Conservation (phyloP, 1,139 yeast genomes). For the Saccharomyces uvarum region DNA sequence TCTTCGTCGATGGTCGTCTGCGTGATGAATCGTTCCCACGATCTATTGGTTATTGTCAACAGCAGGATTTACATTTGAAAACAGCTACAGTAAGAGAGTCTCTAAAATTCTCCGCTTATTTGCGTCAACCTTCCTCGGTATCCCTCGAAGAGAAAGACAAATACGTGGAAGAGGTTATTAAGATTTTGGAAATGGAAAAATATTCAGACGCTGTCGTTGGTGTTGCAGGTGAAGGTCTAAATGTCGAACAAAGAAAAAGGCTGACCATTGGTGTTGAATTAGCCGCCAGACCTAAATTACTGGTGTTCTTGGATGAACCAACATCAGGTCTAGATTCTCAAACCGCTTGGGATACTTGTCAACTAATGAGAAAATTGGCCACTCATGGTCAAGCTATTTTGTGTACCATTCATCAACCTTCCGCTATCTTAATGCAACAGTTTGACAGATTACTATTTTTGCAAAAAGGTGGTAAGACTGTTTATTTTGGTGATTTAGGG, state of each 20-base stretch:
- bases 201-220: slow-evolving; percentile 82
- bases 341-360: slow-evolving; percentile 82
- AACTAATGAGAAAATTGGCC: slow-evolving; percentile 66
- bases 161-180: slow-evolving; percentile 66
- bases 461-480: slow-evolving; percentile 70
- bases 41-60: slow-evolving; percentile 78
- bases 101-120: slow-evolving; percentile 58
- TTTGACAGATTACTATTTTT: slow-evolving; percentile 69
- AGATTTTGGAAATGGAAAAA: slow-evolving; percentile 59
- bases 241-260: slow-evolving; percentile 82
- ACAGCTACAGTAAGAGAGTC: slow-evolving; percentile 81
- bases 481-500: slow-evolving; percentile 76
- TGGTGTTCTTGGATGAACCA: slow-evolving; percentile 83
- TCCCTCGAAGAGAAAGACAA: slow-evolving; percentile 53
- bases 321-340: slow-evolving; percentile 91
- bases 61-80: slow-evolving; percentile 67
- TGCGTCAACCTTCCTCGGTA: slow-evolving; percentile 58
- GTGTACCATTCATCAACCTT: slow-evolving; percentile 81
- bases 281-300: slow-evolving; percentile 77
- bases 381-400: slow-evolving; percentile 75
- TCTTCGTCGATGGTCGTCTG: slow-evolving; percentile 64
- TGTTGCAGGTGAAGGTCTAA: slow-evolving; percentile 70
- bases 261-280: slow-evolving; percentile 80
- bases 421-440: slow-evolving; percentile 67
- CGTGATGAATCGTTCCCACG: slow-evolving; percentile 72